These are phyloP conservation scores for Schwanniomyces yamadae DNA, from an alignment of 805 yeast genomes.

Conservation along the genomic window DNA sequence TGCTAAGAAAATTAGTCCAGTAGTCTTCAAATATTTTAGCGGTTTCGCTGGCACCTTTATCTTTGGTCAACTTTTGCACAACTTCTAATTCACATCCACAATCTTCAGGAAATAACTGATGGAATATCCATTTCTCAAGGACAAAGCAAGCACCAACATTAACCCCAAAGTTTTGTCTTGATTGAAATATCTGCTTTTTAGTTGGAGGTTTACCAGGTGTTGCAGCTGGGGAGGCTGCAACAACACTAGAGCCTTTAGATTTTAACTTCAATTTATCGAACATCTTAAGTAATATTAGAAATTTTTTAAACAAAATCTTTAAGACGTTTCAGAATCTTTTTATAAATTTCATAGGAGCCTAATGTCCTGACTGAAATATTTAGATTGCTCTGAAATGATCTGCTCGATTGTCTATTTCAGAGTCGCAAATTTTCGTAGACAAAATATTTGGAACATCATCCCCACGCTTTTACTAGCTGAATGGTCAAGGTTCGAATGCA, in stretches of 20 bases:
- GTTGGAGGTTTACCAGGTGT: constrained; percentile 32
- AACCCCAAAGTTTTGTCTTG: constrained; percentile 73
- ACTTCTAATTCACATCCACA: constrained; percentile 75
- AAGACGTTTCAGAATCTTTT: too few relatives aligned
- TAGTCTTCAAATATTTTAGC: constrained; percentile 55
- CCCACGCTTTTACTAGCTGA: too few relatives aligned
- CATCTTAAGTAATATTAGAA: constrained; percentile 20
- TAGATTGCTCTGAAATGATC: neutral
- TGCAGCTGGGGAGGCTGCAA: constrained; percentile 27
- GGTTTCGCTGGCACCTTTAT: constrained; percentile 55
- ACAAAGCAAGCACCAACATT: constrained; percentile 83
- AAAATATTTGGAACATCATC: neutral
- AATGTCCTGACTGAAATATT: neutral
- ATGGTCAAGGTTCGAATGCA: neutral
- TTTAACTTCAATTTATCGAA: constrained; percentile 35
- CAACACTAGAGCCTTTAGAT: constrained; percentile 21
- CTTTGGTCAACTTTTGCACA: constrained; percentile 46
- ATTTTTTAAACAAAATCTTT: too few relatives aligned
- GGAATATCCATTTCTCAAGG: constrained; percentile 76
- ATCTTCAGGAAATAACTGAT: constrained; percentile 55
- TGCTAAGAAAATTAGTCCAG: constrained; percentile 61
- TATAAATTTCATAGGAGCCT: neutral
- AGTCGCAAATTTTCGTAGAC: constrained; percentile 1
- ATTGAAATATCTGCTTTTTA: constrained; percentile 51
- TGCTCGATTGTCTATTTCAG: neutral